These are phyloP conservation scores for Coniella vitis DNA, from an alignment of 2,329 filamentous ascomycete genomes.

Conservation along the genomic window DNA sequence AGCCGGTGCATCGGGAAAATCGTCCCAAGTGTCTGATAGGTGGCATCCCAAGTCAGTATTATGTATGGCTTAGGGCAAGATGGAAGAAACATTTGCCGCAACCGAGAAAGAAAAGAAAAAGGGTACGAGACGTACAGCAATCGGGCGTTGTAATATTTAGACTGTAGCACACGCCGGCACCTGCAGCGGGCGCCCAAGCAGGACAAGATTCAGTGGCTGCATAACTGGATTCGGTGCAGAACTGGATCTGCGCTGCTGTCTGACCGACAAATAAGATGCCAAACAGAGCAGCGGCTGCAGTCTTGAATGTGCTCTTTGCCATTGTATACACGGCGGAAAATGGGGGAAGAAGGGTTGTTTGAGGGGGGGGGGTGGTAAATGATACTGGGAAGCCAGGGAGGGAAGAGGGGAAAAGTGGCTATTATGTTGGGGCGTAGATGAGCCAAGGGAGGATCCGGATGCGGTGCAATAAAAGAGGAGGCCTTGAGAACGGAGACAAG, in stretches of 20 bases:
- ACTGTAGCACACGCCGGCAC: slow-evolving; percentile 2
- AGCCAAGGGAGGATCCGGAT: too few relatives aligned
- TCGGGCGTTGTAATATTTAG: neutral
- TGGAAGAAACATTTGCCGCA: too few relatives aligned
- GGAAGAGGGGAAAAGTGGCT: too few relatives aligned
- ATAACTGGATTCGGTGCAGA: neutral
- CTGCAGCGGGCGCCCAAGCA: neutral
- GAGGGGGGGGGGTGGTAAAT: neutral
- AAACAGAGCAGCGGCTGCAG: neutral
- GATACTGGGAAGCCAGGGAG: neutral
- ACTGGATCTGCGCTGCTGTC: slow-evolving; percentile 4
- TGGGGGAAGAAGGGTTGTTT: neutral
- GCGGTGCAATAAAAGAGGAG: too few relatives aligned
- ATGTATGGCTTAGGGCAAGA: too few relatives aligned
- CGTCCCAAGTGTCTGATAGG: neutral
- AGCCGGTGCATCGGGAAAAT: neutral
- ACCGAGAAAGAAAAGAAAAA: neutral
- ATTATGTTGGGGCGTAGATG: too few relatives aligned
- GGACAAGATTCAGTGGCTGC: neutral
- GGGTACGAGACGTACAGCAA: neutral
- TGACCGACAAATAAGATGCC: neutral
- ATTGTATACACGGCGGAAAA: too few relatives aligned
- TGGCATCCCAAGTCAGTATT: neutral
- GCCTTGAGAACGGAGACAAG: too few relatives aligned
- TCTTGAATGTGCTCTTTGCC: neutral